Base-by-base conservation (phyloP, 108 stramenopile species). In the Skeletonema tropicum region DNA sequence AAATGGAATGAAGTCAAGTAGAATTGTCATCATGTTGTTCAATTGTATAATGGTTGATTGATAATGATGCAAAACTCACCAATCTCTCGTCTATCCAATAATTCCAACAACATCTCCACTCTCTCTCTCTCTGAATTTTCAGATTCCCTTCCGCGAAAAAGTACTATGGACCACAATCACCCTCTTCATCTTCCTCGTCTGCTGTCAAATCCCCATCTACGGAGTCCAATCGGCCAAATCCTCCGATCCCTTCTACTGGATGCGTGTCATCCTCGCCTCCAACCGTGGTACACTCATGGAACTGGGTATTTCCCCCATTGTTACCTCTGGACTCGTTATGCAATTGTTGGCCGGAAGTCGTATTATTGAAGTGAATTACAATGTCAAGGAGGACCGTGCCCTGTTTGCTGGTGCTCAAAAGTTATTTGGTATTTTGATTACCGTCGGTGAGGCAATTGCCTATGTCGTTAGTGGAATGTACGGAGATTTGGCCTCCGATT, bases 201-300 rank as follows among this genome's bases (percentile, higher is more conserved):
- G 97, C 84, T 98, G 99, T 71, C 99, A 99, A 83, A 98, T 99
- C 75, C 99, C 99, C 29, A 89, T 99, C 76, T 99, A 99, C 86
- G 99, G 98, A 74, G 94, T 99, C 36, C 94, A 97, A 77, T 92
- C 89, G 3, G 96, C 96, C 71, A 98, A 98, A 85, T 97, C 97
- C 25, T 97, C 97, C 45, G 99, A 99, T 85, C 99, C 99, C 17
- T 98, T 99, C 90, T 98, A 97, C 89, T 99, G 98, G 98, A 97
- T 99, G 97, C 94, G 99, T 26, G 98, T 99, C 55, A 98, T 99
- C 72, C 90, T 99, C n/a, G 99, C 99, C 32, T 99, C 98, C 73
- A 99, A 99, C 89, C 92, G 98, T 46, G 98, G 98, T 57, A 99
- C 99, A 38, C 92, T 99, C 36, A 99, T 99, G 99, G 99, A 99